Conservation (phyloP, 352 stramenopile genomes). For the Phytophthora foliorum region DNA sequence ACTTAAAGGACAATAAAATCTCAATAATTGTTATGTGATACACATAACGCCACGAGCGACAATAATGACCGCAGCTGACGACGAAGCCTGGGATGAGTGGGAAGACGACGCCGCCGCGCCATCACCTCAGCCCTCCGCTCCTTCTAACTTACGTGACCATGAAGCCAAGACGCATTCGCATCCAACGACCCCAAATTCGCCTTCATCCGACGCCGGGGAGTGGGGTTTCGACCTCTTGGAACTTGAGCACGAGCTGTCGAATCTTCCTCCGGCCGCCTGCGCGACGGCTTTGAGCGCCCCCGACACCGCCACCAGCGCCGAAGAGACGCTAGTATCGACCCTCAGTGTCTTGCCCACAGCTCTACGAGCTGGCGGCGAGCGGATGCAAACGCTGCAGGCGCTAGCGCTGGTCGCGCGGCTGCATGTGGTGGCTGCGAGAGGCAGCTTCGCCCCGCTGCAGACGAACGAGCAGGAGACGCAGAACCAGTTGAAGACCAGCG, state of each 20-base stretch:
- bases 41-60: not conserved
- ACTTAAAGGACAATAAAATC: too few species aligned
- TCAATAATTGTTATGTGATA: not conserved
- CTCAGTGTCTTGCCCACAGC: slow-evolving; percentile 8
- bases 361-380: slow-evolving; percentile 11
- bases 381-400: slow-evolving; percentile 39
- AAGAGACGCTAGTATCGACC: slow-evolving; percentile 24
- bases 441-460: slow-evolving; percentile 36
- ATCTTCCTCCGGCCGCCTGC: slow-evolving; percentile 28
- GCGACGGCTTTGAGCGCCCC: slow-evolving; percentile 6
- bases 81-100: slow-evolving; percentile 63
- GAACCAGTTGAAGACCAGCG: slow-evolving; percentile 13
- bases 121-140: not conserved
- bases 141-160: not conserved
- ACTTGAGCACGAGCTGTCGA: slow-evolving; percentile 52
- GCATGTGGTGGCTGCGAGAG: slow-evolving; percentile 41
- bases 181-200: slow-evolving; percentile 3
- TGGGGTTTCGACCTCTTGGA: slow-evolving; percentile 52
- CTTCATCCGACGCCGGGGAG: slow-evolving; percentile 14
- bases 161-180: slow-evolving; percentile 20
- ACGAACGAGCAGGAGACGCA: slow-evolving; percentile 7
- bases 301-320: not conserved
- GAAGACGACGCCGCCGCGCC: slow-evolving; percentile 35
- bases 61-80: slow-evolving; percentile 24
- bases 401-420: slow-evolving; percentile 53